Evolutionary conservation across 371 early-diverging fungal genomes (phyloP), one percentile per base, ranked within the genome.

Genomic region (Mortierella sp.): DNA sequence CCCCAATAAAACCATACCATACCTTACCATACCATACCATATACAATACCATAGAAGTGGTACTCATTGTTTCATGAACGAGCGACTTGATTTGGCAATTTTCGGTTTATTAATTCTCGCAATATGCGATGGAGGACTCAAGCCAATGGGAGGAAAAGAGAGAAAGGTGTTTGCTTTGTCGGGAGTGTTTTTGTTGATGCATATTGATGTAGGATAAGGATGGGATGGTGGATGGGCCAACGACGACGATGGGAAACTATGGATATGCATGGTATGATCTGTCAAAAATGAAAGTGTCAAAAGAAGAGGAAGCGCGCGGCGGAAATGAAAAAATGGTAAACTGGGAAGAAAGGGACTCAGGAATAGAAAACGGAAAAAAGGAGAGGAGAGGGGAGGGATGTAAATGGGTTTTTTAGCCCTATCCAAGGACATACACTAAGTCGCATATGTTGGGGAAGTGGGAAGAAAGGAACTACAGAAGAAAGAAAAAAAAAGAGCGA

Each of bases 91-190:
- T 32, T 60, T 60, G 60, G 32, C 16, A 60, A 60, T 60, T 60
- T 60, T 32, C 21, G 58, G 58, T 58, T 60, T 60, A 60, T 60
- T 60, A 60, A 60, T 60, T 60, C 27, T 58, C 58, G n/a, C 58
- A 58, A 54, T 16, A 49, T 55, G 41, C 41, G 41, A 41, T 24
- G 27, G 14, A 14, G 48, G 48, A 4, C 11, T 11, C 14, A 46
- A 46, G 10, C 48, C 48, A 60, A 32, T 32, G 60, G 14, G 4
- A 32, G 10, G 29, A 16, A 27, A 2, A n/a, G 1, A 1, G 32
- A 29, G 35, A 2, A 35, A 32, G 32, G 32, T 60, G 60, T 0
- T 14, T 58, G 58, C 27, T 27, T 27, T 32, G 60, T 12, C 7
- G 60, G 60, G 14, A n/a, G 21, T 16, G 29, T 58, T 5, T 27